Evolutionary conservation across 805 yeast genomes (phyloP).

Genomic region (Candida morakotiae): DNA sequence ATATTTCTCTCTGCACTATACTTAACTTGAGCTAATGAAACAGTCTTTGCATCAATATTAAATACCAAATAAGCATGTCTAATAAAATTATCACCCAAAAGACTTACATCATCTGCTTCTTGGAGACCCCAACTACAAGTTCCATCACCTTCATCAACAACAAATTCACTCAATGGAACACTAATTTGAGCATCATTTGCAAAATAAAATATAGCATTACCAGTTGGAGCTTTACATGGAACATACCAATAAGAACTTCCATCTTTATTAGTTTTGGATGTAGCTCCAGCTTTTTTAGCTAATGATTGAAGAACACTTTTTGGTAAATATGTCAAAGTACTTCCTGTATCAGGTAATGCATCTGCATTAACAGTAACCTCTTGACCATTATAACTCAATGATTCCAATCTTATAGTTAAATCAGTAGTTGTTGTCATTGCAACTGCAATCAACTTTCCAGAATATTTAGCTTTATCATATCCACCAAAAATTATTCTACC

Average conservation of each 20-base stretch:
- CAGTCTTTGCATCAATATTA: too few species aligned
- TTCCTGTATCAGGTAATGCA: constrained; percentile 33
- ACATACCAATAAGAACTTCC: constrained; percentile 1
- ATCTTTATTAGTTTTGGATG: not conserved
- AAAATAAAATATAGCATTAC: constrained; percentile 14
- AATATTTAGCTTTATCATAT: constrained; percentile 24
- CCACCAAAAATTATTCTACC: constrained; percentile 33
- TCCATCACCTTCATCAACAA: too few species aligned
- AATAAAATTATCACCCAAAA: too few species aligned
- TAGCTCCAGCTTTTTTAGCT: too few species aligned
- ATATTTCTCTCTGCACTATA: too few species aligned
- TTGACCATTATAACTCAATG: constrained; percentile 20
- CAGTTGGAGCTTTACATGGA: too few species aligned
- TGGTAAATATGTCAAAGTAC: constrained; percentile 42
- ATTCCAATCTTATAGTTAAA: constrained; percentile 43
- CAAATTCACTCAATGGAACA: too few species aligned
- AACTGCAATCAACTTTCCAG: constrained; percentile 14
- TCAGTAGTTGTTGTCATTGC: not conserved
- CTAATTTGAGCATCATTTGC: constrained; percentile 29
- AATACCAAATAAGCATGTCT: too few species aligned
- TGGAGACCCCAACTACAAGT: too few species aligned
- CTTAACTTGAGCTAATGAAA: too few species aligned
- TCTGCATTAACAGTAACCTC: constrained; percentile 15
- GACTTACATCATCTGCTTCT: too few species aligned
- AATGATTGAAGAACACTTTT: constrained; percentile 12